A percentile compares a stretch with the other conserved stretches of the same genome.
These are phyloP conservation scores for Pestalotiopsis sp. DNA, from an alignment of 2,329 filamentous ascomycete species.

Conservation along the genomic window DNA sequence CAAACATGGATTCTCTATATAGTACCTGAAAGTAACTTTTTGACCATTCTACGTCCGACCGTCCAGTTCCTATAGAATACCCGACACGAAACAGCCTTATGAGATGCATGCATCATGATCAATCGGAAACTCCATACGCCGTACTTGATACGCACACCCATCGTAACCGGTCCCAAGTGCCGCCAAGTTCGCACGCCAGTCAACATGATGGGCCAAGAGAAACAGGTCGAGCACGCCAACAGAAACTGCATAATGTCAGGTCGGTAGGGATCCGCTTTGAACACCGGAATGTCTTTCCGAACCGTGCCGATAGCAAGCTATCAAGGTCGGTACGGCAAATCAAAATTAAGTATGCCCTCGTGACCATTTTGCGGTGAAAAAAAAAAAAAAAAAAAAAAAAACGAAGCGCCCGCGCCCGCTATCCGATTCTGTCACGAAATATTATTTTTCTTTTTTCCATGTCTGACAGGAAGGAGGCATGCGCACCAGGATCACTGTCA, in stretches of 20 bases:
- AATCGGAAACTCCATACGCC: not conserved
- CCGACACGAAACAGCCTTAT: not conserved
- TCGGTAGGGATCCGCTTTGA: not conserved
- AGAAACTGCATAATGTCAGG: not conserved
- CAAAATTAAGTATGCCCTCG: constrained; percentile 1
- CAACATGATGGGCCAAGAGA: not conserved
- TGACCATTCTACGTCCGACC: not conserved
- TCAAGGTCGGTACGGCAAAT: not conserved
- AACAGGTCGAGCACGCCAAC: not conserved
- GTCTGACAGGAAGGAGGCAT: too few species aligned
- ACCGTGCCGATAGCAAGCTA: constrained; percentile 5
- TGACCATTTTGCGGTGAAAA: constrained; percentile 6
- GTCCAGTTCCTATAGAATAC: not conserved
- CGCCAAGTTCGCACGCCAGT: not conserved
- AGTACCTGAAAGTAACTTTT: not conserved
- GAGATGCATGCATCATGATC: not conserved
- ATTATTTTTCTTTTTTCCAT: not conserved
- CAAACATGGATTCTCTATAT: not conserved
- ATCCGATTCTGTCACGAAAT: not conserved
- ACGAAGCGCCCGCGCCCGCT: not conserved
- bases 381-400: not conserved
- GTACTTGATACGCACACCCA: not conserved
- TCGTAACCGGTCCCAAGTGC: not conserved
- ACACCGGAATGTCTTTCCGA: constrained; percentile 4
- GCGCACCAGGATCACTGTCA: too few species aligned